phyloP scores from a whole-genome alignment of 345 rosid species.

The Toxicodendron radicans region DNA sequence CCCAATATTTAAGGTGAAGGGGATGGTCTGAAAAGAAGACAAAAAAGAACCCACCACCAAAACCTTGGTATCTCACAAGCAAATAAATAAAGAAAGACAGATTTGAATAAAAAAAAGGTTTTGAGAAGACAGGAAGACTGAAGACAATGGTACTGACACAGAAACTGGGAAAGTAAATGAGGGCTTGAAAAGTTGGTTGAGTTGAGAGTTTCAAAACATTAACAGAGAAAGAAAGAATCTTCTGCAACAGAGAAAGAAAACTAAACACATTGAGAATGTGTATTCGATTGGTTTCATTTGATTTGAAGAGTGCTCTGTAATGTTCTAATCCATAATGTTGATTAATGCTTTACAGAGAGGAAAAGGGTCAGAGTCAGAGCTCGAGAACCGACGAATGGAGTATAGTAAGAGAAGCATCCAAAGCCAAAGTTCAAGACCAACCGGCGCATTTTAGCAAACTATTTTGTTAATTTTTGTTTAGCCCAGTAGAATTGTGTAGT shows the following conservation, averaged over 20 bases:
- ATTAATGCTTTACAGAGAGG: background rate
- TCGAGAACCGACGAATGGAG: constrained; percentile 14
- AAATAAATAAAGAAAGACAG: constrained; percentile 2
- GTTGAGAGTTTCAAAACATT: background rate
- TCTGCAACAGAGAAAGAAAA: background rate
- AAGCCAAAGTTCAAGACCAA: background rate
- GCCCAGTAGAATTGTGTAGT: too few relatives aligned
- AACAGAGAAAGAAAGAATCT: background rate
- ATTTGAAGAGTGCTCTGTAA: too few relatives aligned
- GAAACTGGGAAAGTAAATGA: background rate
- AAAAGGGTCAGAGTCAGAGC: constrained; percentile 3
- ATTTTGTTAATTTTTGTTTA: background rate
- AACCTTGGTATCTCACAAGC: constrained; percentile 7
- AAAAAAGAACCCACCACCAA: constrained; percentile 3
- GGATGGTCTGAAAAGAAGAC: constrained; percentile 15
- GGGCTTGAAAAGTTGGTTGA: background rate
- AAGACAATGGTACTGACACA: constrained; percentile 9
- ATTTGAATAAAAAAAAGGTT: background rate
- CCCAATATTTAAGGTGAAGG: constrained; percentile 6
- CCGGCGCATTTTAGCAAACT: background rate
- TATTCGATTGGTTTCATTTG: too few relatives aligned
- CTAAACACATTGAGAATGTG: background rate
- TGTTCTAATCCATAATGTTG: too few relatives aligned
- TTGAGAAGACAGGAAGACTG: constrained; percentile 10
- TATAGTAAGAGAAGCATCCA: constrained; percentile 25